Conservation (phyloP, 2,329 filamentous ascomycete genomes). For the Penicillium sp. region DNA sequence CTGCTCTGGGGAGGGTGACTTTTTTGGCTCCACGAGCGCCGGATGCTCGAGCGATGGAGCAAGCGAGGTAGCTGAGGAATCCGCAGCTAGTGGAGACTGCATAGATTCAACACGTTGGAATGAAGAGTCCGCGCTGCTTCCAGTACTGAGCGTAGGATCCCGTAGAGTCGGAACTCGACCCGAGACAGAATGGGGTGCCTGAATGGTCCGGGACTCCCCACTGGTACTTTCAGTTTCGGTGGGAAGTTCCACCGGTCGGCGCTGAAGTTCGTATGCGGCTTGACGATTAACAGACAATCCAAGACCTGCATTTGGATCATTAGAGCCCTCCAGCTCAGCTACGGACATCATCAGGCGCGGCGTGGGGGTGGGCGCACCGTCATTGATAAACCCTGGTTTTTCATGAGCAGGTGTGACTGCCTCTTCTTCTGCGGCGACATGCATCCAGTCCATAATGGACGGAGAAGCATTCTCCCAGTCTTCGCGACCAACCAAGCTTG, state of each 20-base stretch:
- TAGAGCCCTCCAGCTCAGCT: constrained; percentile 18
- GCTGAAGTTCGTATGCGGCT: neutral
- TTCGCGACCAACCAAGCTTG: constrained; percentile 46
- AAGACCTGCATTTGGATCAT: constrained; percentile 36
- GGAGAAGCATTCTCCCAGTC: constrained; percentile 52
- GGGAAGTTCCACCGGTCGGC: neutral
- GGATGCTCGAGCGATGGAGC: constrained; percentile 32
- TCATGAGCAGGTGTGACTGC: constrained; percentile 37
- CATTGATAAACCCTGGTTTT: constrained; percentile 11
- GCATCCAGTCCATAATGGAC: constrained; percentile 51
- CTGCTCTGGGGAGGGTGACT: constrained; percentile 40
- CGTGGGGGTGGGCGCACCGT: constrained; percentile 29
- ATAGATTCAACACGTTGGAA: constrained; percentile 29
- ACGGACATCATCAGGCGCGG: constrained; percentile 23
- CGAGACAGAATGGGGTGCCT: constrained; percentile 1
- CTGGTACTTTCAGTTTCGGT: neutral
- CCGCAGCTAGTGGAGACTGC: constrained; percentile 32
- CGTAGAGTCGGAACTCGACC: constrained; percentile 18
- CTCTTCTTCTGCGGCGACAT: constrained; percentile 42
- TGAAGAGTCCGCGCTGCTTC: constrained; percentile 40
- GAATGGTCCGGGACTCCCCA: neutral
- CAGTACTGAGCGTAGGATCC: constrained; percentile 24
- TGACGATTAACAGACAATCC: constrained; percentile 42
- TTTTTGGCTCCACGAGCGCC: constrained; percentile 16
- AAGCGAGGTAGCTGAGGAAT: constrained; percentile 40